Percentiles rank a stretch among this genome's conserved stretches.
Evolutionary conservation across 805 yeast species (phyloP).

Genomic region (Wickerhamomyces rabaulensis): DNA sequence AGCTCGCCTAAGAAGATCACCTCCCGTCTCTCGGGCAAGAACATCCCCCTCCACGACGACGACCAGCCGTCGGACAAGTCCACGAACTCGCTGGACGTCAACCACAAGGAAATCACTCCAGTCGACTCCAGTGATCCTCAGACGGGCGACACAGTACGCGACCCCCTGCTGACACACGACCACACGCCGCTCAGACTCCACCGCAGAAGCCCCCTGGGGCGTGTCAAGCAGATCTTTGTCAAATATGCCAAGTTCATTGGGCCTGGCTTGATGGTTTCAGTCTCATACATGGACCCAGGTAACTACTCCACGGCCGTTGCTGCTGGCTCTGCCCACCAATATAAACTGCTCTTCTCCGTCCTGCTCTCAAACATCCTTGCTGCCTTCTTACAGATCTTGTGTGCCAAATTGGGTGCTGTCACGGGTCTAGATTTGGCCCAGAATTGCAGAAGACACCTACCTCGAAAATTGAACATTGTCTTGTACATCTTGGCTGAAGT

Average conservation of each 20-base stretch:
- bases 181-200: not conserved
- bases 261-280: conserved; percentile 92
- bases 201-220: not conserved
- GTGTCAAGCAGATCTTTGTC: conserved; percentile 18
- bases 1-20: not conserved
- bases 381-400: conserved; percentile 75
- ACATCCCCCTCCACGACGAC: not conserved
- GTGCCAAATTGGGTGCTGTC: conserved; percentile 87
- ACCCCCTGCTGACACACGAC: not conserved
- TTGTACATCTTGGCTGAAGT: conserved; percentile 78
- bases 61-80: not conserved
- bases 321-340: conserved; percentile 85
- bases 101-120: not conserved
- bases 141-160: not conserved
- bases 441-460: conserved; percentile 73
- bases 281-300: conserved; percentile 97
- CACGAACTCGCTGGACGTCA: not conserved
- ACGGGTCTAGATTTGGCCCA: conserved; percentile 92
- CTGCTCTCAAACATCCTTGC: conserved; percentile 82
- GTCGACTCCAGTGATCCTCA: not conserved
- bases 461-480: conserved; percentile 50
- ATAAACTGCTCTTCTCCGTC: conserved; percentile 71
- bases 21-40: conserved; percentile 2
- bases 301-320: conserved; percentile 93
- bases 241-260: conserved; percentile 74